Percentiles rank a stretch among this genome's conserved stretches.
phyloP scores from a whole-genome alignment of 108 stramenopile species.

The Cyclotella sp. region DNA sequence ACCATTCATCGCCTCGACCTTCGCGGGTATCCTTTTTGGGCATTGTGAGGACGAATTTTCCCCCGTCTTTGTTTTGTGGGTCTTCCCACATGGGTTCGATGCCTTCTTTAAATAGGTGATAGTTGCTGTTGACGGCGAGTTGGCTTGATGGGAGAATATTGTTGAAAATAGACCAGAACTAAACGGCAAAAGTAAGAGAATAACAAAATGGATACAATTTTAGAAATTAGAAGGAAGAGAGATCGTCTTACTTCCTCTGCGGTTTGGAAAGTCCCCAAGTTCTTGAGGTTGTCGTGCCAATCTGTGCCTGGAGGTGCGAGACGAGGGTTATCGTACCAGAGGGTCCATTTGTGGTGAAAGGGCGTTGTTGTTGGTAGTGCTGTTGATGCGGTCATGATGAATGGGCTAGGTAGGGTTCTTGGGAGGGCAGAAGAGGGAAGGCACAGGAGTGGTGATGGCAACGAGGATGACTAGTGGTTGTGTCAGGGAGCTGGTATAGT shows the following conservation, averaged over 20 bases:
- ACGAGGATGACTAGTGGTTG: too few relatives aligned
- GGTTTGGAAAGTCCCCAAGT: constrained; percentile 85
- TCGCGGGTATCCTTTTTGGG: constrained; percentile 72
- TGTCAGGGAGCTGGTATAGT: too few relatives aligned
- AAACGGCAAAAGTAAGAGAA: not conserved
- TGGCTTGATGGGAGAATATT: constrained; percentile 80
- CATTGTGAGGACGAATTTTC: constrained; percentile 88
- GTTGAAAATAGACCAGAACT: constrained; percentile 93
- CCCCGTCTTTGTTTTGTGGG: constrained; percentile 78
- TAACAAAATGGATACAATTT: not conserved
- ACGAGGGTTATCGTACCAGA: constrained; percentile 94
- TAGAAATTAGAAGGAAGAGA: not conserved
- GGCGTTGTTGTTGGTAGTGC: constrained; percentile 32
- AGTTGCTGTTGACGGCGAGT: constrained; percentile 77
- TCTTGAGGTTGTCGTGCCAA: constrained; percentile 92
- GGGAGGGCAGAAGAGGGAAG: too few relatives aligned
- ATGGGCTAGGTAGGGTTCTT: not conserved
- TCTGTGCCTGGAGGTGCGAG: constrained; percentile 72
- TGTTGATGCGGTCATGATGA: constrained; percentile 9
- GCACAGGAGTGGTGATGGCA: too few relatives aligned
- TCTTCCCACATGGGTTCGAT: constrained; percentile 97
- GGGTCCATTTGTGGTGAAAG: constrained; percentile 80
- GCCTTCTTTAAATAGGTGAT: constrained; percentile 90
- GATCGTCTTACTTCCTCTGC: constrained; percentile 59
- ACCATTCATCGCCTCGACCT: constrained; percentile 77